Evolutionary conservation across 352 stramenopile species (phyloP), one percentile per base, ranked within the genome.

Genomic region (Globisporangium nunn): DNA sequence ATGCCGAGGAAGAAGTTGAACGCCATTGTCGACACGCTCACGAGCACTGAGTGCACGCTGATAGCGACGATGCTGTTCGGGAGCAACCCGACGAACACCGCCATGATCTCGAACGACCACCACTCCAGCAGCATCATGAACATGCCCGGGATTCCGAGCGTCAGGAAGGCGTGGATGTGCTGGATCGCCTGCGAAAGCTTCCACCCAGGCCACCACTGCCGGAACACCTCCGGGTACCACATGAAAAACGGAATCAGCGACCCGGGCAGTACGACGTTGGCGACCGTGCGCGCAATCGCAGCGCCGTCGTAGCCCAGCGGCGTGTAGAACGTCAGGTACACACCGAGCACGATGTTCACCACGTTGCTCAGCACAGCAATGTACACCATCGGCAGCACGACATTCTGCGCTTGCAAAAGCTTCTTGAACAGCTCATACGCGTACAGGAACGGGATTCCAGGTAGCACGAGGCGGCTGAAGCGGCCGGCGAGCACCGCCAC

Each of bases 401-500:
- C 72, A 48, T 95, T 95, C 63, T 93, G 78, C 30, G 88, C 81
- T 66, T 96, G 84, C 29, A 88, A 75, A 2, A 95, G 56, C 61
- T 95, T 95, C 56, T 87, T 80, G 50, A 96, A 56, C 49, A 96
- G 61, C 69, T 96, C 86, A 61, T 95, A 96, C 0, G 81, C 61
- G 55, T 81, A 96, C 35, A 93, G 59, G 52, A 87, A 91, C 31
- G 87, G 88, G n/a, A 94, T 70, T 3, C 86, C 82, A 12, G 77
- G 64, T 3, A 96, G 35, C 17, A 86, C 61, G 35, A 85, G 70
- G 14, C 66, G 70, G 31, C 69, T 83, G 64, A 95, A 96, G n/a
- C 77, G 62, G 6, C 82, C 85, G 0, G 88, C 82, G 57, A 88
- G 66, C 15, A 58, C 33, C 11, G 87, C 69, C 18, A 97, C 84